Conservation (phyloP, 352 stramenopile genomes). For the Blastocystis sp. region DNA sequence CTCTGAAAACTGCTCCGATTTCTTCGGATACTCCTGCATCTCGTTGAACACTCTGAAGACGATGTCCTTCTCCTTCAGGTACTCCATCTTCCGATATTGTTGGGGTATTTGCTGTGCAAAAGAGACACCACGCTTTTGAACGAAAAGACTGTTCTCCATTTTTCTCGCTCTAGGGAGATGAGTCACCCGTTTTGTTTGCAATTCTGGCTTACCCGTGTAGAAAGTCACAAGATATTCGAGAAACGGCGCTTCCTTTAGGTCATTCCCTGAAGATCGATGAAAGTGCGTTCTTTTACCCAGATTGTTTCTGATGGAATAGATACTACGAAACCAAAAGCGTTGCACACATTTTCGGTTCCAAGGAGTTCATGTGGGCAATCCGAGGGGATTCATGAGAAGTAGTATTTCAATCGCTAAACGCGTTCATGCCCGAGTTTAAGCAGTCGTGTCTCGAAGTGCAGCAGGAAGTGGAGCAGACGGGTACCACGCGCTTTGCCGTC, state of each 20-base stretch:
- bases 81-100: neutral
- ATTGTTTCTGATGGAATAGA: neutral
- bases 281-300: neutral
- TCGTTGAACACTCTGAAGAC: slow-evolving; percentile 38
- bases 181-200: neutral
- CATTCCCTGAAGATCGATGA: slow-evolving; percentile 8
- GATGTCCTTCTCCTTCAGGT: slow-evolving; percentile 49
- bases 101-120: neutral
- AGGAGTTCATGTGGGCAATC: neutral
- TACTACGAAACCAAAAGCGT: slow-evolving; percentile 3
- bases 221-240: slow-evolving; percentile 1
- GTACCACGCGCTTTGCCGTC: slow-evolving; percentile 15
- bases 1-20: slow-evolving; percentile 40
- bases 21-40: slow-evolving; percentile 28
- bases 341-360: slow-evolving; percentile 50
- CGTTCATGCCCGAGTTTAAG: slow-evolving; percentile 60
- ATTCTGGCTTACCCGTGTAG: neutral
- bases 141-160: neutral
- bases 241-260: slow-evolving; percentile 2
- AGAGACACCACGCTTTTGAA: neutral
- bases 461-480: slow-evolving; percentile 26
- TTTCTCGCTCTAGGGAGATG: neutral
- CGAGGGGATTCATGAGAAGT: neutral
- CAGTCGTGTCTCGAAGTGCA: slow-evolving; percentile 29
- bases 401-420: slow-evolving; percentile 52